These are phyloP conservation scores for Haplographium delicatum DNA, from an alignment of 495 filamentous ascomycete genomes.

Conservation along the genomic window DNA sequence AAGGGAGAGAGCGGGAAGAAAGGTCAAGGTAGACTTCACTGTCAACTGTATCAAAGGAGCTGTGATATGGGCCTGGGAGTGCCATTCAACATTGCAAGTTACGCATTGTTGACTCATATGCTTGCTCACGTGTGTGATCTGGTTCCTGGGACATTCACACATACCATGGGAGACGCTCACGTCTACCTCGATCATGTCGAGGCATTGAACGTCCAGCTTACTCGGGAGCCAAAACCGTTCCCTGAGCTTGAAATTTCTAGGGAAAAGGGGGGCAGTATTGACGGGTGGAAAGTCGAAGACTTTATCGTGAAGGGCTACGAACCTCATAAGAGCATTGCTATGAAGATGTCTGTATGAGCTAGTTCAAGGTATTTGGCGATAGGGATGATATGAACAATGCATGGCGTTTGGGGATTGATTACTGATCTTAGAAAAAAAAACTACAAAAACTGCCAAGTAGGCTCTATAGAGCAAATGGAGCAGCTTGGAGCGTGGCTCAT, in stretches of 20 bases:
- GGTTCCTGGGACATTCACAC: constrained; percentile 75
- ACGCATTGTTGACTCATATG: constrained; percentile 91
- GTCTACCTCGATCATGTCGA: constrained; percentile 92
- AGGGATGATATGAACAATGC: no score
- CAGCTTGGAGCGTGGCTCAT: no score
- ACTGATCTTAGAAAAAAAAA: no score
- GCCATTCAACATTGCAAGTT: constrained; percentile 94
- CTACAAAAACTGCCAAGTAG: no score
- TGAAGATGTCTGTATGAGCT: constrained; percentile 97
- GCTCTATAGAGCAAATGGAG: no score
- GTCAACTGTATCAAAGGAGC: constrained; percentile 85
- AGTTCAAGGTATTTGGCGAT: no score
- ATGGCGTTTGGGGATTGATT: no score
- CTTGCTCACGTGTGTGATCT: constrained; percentile 81
- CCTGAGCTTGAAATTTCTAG: constrained; percentile 67
- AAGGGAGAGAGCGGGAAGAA: constrained; percentile 19
- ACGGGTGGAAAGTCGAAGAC: constrained; percentile 54
- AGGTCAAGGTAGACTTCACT: constrained; percentile 63
- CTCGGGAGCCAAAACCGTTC: constrained; percentile 74
- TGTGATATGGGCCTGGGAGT: constrained; percentile 98
- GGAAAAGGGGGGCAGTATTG: constrained; percentile 61
- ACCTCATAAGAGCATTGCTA: constrained; percentile 82
- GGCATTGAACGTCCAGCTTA: constrained; percentile 73
- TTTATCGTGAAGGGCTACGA: constrained; percentile 85
- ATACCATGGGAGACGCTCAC: constrained; percentile 95